Conservation (phyloP, 2,329 filamentous ascomycete genomes). For the Penicillium sp. region DNA sequence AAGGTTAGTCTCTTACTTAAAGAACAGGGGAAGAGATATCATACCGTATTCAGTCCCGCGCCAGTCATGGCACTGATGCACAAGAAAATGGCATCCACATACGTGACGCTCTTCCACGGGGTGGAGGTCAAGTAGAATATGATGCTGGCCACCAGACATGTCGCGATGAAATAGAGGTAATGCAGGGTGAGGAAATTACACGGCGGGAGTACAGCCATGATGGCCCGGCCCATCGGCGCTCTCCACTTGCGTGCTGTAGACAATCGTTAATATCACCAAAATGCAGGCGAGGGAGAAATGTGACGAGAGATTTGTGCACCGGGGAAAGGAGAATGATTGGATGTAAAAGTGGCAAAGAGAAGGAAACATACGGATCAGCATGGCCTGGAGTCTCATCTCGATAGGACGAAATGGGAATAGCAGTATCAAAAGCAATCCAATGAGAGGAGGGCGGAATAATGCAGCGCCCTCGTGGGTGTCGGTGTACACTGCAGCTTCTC, state of each 20-base stretch:
- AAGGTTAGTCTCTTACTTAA: slow-evolving; percentile 31
- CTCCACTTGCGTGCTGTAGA: slow-evolving; percentile 30
- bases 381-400: slow-evolving; percentile 11
- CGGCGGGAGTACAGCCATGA: slow-evolving; percentile 40
- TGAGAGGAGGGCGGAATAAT: background rate
- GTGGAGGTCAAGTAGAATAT: slow-evolving; percentile 65
- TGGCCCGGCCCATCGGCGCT: slow-evolving; percentile 29
- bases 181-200: slow-evolving; percentile 70
- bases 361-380: slow-evolving; percentile 19
- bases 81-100: slow-evolving; percentile 70
- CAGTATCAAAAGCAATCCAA: background rate
- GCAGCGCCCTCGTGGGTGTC: background rate
- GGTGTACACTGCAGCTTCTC: background rate
- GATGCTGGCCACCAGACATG: slow-evolving; percentile 61
- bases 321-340: background rate
- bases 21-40: background rate
- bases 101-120: slow-evolving; percentile 60
- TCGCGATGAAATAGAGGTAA: slow-evolving; percentile 69
- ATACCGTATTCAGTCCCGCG: slow-evolving; percentile 69
- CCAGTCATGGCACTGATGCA: slow-evolving; percentile 70
- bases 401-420: background rate
- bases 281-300: background rate
- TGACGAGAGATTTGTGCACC: background rate
- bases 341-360: background rate
- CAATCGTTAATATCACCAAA: background rate